These are phyloP conservation scores for Lagerstroemia speciosa DNA, from an alignment of 345 rosid genomes.

Conservation along the genomic window DNA sequence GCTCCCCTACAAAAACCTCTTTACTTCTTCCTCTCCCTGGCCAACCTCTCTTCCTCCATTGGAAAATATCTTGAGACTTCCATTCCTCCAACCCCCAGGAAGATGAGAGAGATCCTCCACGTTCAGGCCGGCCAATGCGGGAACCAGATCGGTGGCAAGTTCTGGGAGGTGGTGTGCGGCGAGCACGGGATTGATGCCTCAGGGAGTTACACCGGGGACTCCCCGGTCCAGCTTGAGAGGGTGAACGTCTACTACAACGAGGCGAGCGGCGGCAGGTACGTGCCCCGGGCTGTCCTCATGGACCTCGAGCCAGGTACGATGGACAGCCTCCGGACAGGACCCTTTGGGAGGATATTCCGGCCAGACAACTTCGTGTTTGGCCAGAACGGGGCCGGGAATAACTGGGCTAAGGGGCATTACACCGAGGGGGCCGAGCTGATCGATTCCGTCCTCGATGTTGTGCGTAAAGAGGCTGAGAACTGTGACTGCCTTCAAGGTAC, in stretches of 20 bases:
- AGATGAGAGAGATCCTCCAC: constrained; percentile 57
- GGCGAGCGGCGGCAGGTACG: constrained; percentile 46
- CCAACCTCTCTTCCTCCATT: background rate
- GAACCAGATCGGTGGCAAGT: constrained; percentile 50
- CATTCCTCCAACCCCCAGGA: background rate
- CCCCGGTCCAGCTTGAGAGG: constrained; percentile 44
- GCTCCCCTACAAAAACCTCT: constrained; percentile 8
- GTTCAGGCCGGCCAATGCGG: constrained; percentile 61
- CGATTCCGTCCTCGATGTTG: constrained; percentile 50
- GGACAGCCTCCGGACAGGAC: constrained; percentile 47
- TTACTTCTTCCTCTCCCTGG: background rate
- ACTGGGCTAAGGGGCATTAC: constrained; percentile 63
- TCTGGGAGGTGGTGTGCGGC: constrained; percentile 56
- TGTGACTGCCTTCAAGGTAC: constrained; percentile 60
- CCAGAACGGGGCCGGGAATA: constrained; percentile 55
- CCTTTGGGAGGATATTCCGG: constrained; percentile 47
- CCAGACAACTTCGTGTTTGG: constrained; percentile 64
- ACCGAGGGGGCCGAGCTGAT: constrained; percentile 59
- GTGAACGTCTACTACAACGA: constrained; percentile 53
- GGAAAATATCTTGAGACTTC: background rate
- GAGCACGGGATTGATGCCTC: constrained; percentile 47
- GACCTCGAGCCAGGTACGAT: constrained; percentile 60
- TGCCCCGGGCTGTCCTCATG: constrained; percentile 49
- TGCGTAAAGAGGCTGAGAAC: constrained; percentile 53
- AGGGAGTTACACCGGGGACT: constrained; percentile 36